Percentiles rank a stretch among this genome's conserved stretches.
Evolutionary conservation across 2,329 filamentous ascomycete species (phyloP).

Genomic region (Alternaria gaisen): DNA sequence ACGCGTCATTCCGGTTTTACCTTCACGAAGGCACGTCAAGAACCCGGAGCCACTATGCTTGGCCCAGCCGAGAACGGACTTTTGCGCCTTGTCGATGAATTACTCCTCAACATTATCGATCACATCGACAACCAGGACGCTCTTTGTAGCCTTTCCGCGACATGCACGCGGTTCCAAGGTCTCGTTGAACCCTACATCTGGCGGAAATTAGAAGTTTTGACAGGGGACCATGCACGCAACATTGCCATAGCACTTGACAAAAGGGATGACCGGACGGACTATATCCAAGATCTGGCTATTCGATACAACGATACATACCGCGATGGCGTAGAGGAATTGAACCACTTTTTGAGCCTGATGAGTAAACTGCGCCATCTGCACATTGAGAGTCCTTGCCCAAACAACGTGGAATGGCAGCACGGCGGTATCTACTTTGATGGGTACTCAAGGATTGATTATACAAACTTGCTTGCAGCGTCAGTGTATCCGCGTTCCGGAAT

Average conservation of each 20-base stretch:
- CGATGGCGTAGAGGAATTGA: conserved; percentile 42
- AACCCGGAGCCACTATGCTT: conserved; percentile 23
- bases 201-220: conserved; percentile 39
- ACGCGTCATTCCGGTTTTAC: conserved; percentile 36
- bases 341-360: conserved; percentile 39
- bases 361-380: conserved; percentile 40
- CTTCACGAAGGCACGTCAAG: conserved; percentile 33
- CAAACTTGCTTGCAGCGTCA: conserved; percentile 37
- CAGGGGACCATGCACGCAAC: conserved; percentile 35
- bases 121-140: conserved; percentile 34
- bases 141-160: conserved; percentile 41
- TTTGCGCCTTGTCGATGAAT: conserved; percentile 45
- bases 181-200: conserved; percentile 48
- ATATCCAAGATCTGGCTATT: conserved; percentile 42
- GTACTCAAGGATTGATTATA: conserved; percentile 44
- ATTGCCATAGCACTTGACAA: conserved; percentile 36
- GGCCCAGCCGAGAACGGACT: conserved; percentile 29
- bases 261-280: conserved; percentile 33
- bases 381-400: conserved; percentile 48
- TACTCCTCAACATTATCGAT: conserved; percentile 47
- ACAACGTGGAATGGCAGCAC: conserved; percentile 43
- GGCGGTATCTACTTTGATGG: conserved; percentile 34
- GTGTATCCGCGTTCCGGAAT: conserved; percentile 30
- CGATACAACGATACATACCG: conserved; percentile 34
- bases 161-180: conserved; percentile 41